A percentile compares a stretch with the other conserved stretches of the same genome.
phyloP scores from a whole-genome alignment of 768 basidiomycete species.

The Tulasnella sp. region DNA sequence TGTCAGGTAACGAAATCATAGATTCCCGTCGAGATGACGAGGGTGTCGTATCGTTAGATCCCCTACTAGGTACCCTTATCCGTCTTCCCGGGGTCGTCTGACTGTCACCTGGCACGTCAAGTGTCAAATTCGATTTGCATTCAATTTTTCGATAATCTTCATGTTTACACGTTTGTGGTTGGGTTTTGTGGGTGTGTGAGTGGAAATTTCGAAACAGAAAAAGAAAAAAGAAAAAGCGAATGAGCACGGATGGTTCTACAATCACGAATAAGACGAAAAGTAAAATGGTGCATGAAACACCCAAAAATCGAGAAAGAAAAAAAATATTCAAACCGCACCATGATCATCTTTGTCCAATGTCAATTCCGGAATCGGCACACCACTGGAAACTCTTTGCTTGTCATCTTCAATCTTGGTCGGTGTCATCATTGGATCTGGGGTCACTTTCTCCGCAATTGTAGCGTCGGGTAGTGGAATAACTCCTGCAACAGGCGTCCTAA shows the following conservation, averaged over 20 bases:
- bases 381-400: not conserved
- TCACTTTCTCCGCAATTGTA: no score
- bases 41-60: no score
- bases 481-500: slow-evolving; percentile 6
- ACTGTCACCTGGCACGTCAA: not conserved
- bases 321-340: not conserved
- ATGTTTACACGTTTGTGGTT: no score
- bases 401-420: not conserved
- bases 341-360: not conserved
- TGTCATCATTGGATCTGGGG: slow-evolving; percentile 2
- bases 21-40: not conserved
- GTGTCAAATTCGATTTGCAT: not conserved
- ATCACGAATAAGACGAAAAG: not conserved
- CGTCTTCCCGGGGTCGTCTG: no score
- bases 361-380: not conserved
- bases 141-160: not conserved
- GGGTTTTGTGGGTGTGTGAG: no score
- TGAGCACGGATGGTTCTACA: no score
- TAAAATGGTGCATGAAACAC: not conserved
- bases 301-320: not conserved
- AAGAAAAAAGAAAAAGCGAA: no score
- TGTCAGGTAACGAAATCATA: not conserved
- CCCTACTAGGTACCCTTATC: no score
- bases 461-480: slow-evolving; percentile 4
- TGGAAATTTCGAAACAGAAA: no score